Percentiles rank a stretch among this genome's conserved stretches.
Evolutionary conservation across 192 early-diverging fungal genomes (phyloP).

Genomic region (Umbelopsis isabellina): DNA sequence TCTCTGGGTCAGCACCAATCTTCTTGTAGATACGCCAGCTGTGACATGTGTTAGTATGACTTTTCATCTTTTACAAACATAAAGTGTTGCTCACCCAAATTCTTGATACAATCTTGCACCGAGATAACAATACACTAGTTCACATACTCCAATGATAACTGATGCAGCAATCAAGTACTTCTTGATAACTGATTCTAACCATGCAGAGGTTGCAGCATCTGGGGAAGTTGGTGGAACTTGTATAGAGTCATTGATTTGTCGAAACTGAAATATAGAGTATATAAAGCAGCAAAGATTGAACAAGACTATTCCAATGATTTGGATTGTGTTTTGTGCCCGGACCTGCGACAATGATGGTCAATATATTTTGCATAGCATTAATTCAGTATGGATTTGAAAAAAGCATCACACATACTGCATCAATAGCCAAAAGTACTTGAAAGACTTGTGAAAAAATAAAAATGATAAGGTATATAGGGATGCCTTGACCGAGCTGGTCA

Average conservation of each 20-base stretch:
- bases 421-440: conserved; percentile 64
- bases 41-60: neutral
- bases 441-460: conserved; percentile 75
- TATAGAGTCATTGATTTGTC: conserved; percentile 52
- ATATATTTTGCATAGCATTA: neutral
- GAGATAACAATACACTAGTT: conserved; percentile 50
- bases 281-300: conserved; percentile 69
- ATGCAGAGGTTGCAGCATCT: conserved; percentile 14
- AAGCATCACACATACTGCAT: conserved; percentile 62
- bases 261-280: conserved; percentile 73
- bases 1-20: conserved; percentile 66
- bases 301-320: conserved; percentile 67
- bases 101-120: conserved; percentile 58
- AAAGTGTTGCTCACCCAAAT: conserved; percentile 54
- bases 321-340: conserved; percentile 72
- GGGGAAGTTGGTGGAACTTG: conserved; percentile 17
- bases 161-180: conserved; percentile 58
- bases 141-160: conserved; percentile 57
- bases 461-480: conserved; percentile 74
- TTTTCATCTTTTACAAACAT: conserved; percentile 6
- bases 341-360: conserved; percentile 45
- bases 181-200: conserved; percentile 24
- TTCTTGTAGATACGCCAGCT: conserved; percentile 66
- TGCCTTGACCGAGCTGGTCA: conserved; percentile 37
- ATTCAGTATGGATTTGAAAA: neutral